Evolutionary conservation across 2,329 filamentous ascomycete species (phyloP).

Genomic region (Penicillium sp.): DNA sequence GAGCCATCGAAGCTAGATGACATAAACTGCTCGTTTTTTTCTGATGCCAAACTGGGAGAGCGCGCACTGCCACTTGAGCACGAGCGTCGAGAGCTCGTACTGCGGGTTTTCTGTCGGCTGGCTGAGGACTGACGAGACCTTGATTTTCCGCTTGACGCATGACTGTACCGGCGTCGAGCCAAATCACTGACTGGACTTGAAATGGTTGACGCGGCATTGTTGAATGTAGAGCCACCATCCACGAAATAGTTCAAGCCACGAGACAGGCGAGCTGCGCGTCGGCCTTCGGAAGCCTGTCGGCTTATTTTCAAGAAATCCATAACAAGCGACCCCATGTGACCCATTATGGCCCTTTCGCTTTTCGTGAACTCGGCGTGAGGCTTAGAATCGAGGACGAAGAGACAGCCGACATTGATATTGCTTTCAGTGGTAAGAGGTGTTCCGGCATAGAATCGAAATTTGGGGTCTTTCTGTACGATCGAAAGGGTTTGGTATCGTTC

Average conservation of each 20-base stretch:
- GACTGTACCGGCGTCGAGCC: not conserved
- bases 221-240: conserved; percentile 43
- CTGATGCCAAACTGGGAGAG: conserved; percentile 22
- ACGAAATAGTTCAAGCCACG: conserved; percentile 54
- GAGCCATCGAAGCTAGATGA: not conserved
- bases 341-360: conserved; percentile 49
- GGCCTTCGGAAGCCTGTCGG: conserved; percentile 51
- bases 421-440: conserved; percentile 54
- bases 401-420: conserved; percentile 32
- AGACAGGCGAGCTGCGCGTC: conserved; percentile 55
- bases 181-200: not conserved
- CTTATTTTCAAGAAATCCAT: conserved; percentile 59
- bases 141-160: not conserved
- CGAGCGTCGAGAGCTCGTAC: not conserved
- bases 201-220: conserved; percentile 13
- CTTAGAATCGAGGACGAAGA: conserved; percentile 58
- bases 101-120: conserved; percentile 17
- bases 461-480: conserved; percentile 34
- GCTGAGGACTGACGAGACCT: conserved; percentile 2
- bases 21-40: not conserved
- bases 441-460: conserved; percentile 52
- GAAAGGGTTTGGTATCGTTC: conserved; percentile 35
- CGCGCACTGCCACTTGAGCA: conserved; percentile 27
- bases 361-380: conserved; percentile 48
- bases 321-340: conserved; percentile 55